Base-by-base conservation (phyloP, 2,329 filamentous ascomycete genomes). In the Orbilia ellipsospora region DNA sequence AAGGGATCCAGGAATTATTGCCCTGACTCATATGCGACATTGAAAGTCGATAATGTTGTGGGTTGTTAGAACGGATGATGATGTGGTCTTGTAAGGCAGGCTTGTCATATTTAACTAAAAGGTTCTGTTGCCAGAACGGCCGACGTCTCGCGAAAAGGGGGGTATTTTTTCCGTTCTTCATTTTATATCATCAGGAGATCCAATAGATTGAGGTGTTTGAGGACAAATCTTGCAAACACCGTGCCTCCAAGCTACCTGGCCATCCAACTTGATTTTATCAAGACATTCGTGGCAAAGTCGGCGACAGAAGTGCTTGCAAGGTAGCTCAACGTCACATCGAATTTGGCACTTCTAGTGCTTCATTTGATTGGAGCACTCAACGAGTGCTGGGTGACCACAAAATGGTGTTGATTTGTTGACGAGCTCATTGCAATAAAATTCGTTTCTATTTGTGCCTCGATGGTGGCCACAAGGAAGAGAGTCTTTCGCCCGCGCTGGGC, bases 361-460 rank as follows among this genome's bases (percentile, higher is more conserved):
- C 62, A 73, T 56, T 8, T 50, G 16, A 15, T 66, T 51, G 0
- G 69, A 73, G 40, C 69, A 73, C 26, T 66, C 69, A 2, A 73
- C 62, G 13, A 66, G 57, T 0, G 69, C 55, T 6, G 45, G 20
- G 23, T 73, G 69, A 5, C 69, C 69, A 15, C 69, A 73, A 5
- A 51, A 55, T 0, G 61, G 69, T 2, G 69, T 66, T 3, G 57
- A 31, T 44, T 73, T 73, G 16, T 10, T 66, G 16, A 73, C 62
- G 4, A 65, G 26, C 56, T 73, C 69, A 15, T 65, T 65, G 56
- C 69, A 73, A 18, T 62, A 42, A 1, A 6, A 36, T 40, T 73
- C 69, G 16, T 57, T 16, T 10, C 57, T 40, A 36, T 67, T 44
- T 3, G 31, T n/a, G 8, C 56, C 56, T 1, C 69, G 61, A 1